Percentiles rank a stretch among this genome's conserved stretches.
Evolutionary conservation across 805 yeast genomes (phyloP).

Genomic region (Candida dendrica): DNA sequence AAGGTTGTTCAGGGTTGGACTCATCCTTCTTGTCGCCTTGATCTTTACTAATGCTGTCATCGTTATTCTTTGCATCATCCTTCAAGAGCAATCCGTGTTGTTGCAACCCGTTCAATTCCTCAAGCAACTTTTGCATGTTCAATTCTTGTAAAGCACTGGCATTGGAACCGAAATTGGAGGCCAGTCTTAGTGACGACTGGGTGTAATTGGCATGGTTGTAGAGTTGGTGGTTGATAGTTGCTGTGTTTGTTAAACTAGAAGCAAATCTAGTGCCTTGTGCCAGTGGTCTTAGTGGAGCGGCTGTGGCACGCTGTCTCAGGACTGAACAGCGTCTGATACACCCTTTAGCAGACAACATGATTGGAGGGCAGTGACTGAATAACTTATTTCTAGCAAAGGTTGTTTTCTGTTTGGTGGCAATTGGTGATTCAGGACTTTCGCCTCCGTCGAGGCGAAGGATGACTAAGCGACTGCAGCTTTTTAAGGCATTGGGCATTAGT

Average conservation of each 20-base stretch:
- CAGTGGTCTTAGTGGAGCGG: neutral
- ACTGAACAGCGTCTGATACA: neutral
- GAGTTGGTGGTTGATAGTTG: neutral
- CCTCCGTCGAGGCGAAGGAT: too few relatives aligned
- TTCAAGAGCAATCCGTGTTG: neutral
- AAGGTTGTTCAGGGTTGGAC: constrained; percentile 1
- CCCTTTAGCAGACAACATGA: neutral
- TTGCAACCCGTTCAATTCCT: constrained; percentile 17
- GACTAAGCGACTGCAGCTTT: too few relatives aligned
- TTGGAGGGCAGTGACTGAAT: too few relatives aligned
- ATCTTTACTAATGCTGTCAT: neutral
- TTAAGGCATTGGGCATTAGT: too few relatives aligned
- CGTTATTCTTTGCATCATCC: neutral
- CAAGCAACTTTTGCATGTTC: constrained; percentile 13
- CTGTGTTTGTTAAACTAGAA: neutral
- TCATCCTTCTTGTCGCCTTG: constrained; percentile 1
- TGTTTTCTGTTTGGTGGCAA: too few relatives aligned
- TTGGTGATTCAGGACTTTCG: too few relatives aligned
- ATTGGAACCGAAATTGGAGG: neutral
- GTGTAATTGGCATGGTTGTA: too few relatives aligned
- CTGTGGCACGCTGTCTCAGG: neutral
- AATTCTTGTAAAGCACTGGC: constrained; percentile 1
- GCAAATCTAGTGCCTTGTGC: neutral
- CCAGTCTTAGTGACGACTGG: neutral
- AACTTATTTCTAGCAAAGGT: too few relatives aligned